A percentile compares a stretch with the other conserved stretches of the same genome.
Conservation (phyloP, 2,329 filamentous ascomycete genomes). For the Curvularia hawaiiensis region DNA sequence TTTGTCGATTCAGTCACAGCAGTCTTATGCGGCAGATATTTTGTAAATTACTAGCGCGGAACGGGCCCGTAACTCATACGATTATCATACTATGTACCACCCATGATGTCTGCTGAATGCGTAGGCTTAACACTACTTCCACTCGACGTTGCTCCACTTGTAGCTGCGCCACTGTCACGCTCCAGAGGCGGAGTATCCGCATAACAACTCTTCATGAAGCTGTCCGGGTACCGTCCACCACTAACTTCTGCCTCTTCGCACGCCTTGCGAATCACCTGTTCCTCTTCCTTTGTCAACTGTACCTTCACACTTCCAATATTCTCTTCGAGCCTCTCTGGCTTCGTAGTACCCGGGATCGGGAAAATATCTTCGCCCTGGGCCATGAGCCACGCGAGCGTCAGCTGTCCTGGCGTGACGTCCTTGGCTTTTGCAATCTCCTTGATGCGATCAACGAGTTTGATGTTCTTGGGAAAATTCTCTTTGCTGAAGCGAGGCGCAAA, state of each 20-base stretch:
- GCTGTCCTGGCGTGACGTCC: constrained; percentile 61
- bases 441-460: constrained; percentile 42
- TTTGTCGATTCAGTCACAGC: neutral
- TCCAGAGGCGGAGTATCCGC: constrained; percentile 47
- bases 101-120: constrained; percentile 7
- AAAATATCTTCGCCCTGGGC: constrained; percentile 57
- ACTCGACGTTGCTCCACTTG: neutral
- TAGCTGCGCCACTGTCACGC: constrained; percentile 1
- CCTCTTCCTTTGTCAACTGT: constrained; percentile 36
- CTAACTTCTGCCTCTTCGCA: constrained; percentile 49
- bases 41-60: no score
- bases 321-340: constrained; percentile 37
- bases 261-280: constrained; percentile 34
- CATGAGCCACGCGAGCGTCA: constrained; percentile 55
- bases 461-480: constrained; percentile 48
- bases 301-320: constrained; percentile 37
- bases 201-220: constrained; percentile 41
- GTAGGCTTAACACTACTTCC: constrained; percentile 6
- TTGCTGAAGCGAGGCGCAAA: constrained; percentile 49
- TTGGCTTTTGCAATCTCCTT: constrained; percentile 51
- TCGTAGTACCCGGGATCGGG: constrained; percentile 60
- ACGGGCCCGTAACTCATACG: neutral
- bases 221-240: constrained; percentile 49
- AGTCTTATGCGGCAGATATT: neutral
- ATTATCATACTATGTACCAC: neutral